phyloP scores from a whole-genome alignment of 176 grass and related monocot genomes.

The Ananas comosus region DNA sequence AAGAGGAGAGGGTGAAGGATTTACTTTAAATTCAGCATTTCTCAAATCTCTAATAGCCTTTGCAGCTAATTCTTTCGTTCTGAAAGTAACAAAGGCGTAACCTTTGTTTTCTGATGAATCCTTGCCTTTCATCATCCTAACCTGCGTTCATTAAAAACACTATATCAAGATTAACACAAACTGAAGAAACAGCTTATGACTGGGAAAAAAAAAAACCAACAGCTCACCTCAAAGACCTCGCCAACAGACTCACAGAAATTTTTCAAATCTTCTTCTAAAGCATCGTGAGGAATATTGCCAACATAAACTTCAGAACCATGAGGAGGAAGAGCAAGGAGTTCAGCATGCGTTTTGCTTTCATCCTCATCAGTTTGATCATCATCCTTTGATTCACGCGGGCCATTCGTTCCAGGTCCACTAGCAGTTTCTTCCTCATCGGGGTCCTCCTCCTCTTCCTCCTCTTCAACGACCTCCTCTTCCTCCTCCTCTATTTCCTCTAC shows the following conservation, averaged over 20 bases:
- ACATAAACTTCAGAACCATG: conserved; percentile 88
- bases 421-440: conserved; percentile 1
- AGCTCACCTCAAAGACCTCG: conserved; percentile 83
- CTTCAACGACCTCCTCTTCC: conserved; percentile 9
- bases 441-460: conserved; percentile 12
- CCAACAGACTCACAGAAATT: conserved; percentile 59
- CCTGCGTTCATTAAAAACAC: conserved; percentile 32
- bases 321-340: conserved; percentile 31
- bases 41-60: conserved; percentile 64
- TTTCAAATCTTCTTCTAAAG: conserved; percentile 66
- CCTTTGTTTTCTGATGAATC: conserved; percentile 37
- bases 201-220: neutral
- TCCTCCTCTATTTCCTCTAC: conserved; percentile 10
- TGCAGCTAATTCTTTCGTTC: conserved; percentile 50
- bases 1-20: neutral
- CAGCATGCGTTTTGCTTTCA: neutral
- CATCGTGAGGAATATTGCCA: conserved; percentile 48
- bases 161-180: neutral
- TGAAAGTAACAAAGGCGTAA: conserved; percentile 84
- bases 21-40: conserved; percentile 65
- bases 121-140: conserved; percentile 68
- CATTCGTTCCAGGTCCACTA: conserved; percentile 1
- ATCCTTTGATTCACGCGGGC: neutral
- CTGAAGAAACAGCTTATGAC: conserved; percentile 13
- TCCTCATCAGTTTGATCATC: conserved; percentile 12